Conservation (phyloP, 805 yeast genomes). For the Yamadazyma endophytica region DNA sequence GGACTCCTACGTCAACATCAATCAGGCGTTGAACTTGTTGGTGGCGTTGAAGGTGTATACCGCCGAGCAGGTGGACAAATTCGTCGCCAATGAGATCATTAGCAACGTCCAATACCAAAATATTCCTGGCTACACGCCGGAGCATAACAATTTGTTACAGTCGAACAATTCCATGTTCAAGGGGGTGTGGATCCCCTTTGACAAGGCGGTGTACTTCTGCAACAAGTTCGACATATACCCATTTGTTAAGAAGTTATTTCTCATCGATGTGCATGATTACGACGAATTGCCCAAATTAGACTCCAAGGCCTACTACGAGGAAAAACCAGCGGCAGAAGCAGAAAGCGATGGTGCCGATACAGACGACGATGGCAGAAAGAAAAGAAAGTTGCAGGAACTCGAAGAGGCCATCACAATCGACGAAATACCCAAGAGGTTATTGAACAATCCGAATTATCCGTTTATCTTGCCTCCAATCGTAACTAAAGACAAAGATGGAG, state of each 20-base stretch:
- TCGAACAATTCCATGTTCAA: constrained; percentile 23
- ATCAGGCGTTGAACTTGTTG: constrained; percentile 33
- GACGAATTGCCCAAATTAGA: constrained; percentile 28
- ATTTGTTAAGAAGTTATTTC: constrained; percentile 29
- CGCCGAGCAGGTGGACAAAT: constrained; percentile 23
- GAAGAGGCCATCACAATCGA: neutral
- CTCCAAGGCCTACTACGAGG: neutral
- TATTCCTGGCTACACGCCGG: constrained; percentile 15
- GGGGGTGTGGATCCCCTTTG: constrained; percentile 43
- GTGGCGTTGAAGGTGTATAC: constrained; percentile 23
- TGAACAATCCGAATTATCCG: constrained; percentile 30
- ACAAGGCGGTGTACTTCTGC: constrained; percentile 37
- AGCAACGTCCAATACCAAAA: constrained; percentile 24
- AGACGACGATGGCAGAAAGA: constrained; percentile 7
- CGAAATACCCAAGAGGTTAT: constrained; percentile 5
- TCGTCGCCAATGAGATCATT: constrained; percentile 28
- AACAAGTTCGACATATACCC: constrained; percentile 37
- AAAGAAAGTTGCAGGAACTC: constrained; percentile 3
- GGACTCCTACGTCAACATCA: constrained; percentile 37
- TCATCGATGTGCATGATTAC: constrained; percentile 43
- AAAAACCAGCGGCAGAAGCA: neutral
- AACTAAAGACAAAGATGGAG: constrained; percentile 18
- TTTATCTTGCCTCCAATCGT: constrained; percentile 28
- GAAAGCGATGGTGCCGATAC: constrained; percentile 5
- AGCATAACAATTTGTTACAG: constrained; percentile 24